These are phyloP conservation scores for Sequoiadendron giganteum DNA, from an alignment of 75 land plant species.

Conservation along the genomic window DNA sequence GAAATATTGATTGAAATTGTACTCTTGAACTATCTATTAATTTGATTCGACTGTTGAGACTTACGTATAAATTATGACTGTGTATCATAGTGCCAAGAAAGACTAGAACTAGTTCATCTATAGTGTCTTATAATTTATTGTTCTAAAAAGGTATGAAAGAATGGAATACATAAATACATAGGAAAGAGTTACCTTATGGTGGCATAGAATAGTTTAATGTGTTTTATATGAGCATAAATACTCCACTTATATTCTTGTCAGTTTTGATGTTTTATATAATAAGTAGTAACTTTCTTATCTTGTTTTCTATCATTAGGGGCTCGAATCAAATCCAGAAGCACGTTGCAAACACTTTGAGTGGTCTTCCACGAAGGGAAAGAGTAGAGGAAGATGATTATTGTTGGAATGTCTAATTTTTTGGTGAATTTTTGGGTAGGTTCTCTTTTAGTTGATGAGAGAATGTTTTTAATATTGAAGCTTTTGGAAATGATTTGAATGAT, in stretches of 20 bases:
- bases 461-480: neutral
- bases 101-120: neutral
- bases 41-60: neutral
- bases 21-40: neutral
- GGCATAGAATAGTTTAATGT: neutral
- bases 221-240: neutral
- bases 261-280: neutral
- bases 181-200: neutral
- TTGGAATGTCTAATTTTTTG: neutral
- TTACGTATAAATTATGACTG: neutral
- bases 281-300: neutral
- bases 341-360: conserved; percentile 59
- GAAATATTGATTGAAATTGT: neutral
- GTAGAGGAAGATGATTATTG: conserved; percentile 2
- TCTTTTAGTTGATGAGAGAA: neutral
- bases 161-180: neutral
- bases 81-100: neutral
- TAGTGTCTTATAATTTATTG: neutral
- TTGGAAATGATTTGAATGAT: neutral
- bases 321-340: conserved; percentile 64
- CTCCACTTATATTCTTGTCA: neutral
- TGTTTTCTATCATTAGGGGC: conserved; percentile 38
- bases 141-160: neutral
- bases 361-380: conserved; percentile 25
- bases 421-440: neutral